Evolutionary conservation across 768 basidiomycete genomes (phyloP).

Genomic region (Tulasnella sp.): DNA sequence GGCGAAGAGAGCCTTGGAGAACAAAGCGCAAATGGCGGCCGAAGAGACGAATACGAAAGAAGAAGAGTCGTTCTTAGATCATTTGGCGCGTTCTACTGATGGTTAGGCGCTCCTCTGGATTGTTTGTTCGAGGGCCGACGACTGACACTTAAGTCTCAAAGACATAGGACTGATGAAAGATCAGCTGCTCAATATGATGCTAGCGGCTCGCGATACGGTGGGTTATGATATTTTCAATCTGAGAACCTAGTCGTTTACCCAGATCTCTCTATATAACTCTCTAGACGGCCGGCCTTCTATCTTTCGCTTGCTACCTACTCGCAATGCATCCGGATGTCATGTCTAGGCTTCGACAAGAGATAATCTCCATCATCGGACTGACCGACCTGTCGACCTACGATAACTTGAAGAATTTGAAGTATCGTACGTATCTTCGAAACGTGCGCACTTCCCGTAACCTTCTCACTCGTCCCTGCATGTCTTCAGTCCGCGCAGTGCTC

Average conservation of each 20-base stretch:
- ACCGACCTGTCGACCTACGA: constrained; percentile 3
- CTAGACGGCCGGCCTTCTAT: constrained; percentile 14
- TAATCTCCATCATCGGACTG: constrained; percentile 16
- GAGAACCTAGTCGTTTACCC: neutral
- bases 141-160: neutral
- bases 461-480: neutral
- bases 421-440: constrained; percentile 15
- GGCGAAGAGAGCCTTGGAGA: constrained; percentile 3
- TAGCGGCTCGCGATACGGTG: constrained; percentile 17
- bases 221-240: neutral
- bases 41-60: neutral
- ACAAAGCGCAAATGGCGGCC: neutral
- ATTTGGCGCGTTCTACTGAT: constrained; percentile 8
- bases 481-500: constrained; percentile 26
- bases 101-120: neutral
- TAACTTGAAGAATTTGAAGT: neutral
- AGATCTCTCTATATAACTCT: neutral
- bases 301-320: constrained; percentile 13
- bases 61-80: constrained; percentile 15
- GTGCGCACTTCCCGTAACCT: neutral
- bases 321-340: constrained; percentile 15
- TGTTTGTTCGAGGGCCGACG: neutral
- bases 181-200: constrained; percentile 17
- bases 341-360: constrained; percentile 18
- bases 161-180: constrained; percentile 4